Evolutionary conservation across 495 filamentous ascomycete genomes (phyloP).

Genomic region (Copromyces sp.): DNA sequence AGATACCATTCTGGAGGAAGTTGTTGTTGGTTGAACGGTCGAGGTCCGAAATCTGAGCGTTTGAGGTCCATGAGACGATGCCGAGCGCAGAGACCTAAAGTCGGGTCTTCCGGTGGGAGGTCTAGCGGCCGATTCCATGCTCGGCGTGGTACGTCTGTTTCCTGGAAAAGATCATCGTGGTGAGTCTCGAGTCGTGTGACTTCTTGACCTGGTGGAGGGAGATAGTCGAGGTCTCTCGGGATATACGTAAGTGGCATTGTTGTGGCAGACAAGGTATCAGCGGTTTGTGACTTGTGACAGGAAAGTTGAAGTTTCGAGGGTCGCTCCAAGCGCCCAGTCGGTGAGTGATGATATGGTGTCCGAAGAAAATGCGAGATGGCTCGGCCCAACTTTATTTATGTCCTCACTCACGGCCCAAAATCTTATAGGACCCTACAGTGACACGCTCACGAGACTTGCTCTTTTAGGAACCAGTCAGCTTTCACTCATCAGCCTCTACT

Average conservation of each 20-base stretch:
- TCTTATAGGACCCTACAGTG: neutral
- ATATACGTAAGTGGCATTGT: neutral
- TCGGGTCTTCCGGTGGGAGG: neutral
- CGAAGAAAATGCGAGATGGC: neutral
- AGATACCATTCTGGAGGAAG: neutral
- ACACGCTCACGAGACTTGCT: neutral
- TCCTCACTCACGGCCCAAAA: neutral
- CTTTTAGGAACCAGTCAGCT: neutral
- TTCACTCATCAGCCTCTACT: neutral
- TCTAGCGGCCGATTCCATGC: neutral
- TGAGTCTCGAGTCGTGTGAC: neutral
- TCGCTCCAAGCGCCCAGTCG: neutral
- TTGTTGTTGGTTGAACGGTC: neutral
- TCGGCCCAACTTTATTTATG: neutral
- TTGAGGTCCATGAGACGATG: neutral
- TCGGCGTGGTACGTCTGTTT: neutral
- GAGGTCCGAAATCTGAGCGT: neutral
- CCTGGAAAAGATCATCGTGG: neutral
- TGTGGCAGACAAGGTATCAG: neutral
- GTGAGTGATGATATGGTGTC: neutral
- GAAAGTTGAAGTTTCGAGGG: neutral
- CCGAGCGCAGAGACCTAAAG: neutral
- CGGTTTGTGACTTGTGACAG: neutral
- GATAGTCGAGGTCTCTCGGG: neutral
- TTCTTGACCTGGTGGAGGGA: neutral